Evolutionary conservation across 2,329 filamentous ascomycete species (phyloP), one percentile per base, ranked within the genome.

Genomic region (Hawksworthiomyces lignivorus): DNA sequence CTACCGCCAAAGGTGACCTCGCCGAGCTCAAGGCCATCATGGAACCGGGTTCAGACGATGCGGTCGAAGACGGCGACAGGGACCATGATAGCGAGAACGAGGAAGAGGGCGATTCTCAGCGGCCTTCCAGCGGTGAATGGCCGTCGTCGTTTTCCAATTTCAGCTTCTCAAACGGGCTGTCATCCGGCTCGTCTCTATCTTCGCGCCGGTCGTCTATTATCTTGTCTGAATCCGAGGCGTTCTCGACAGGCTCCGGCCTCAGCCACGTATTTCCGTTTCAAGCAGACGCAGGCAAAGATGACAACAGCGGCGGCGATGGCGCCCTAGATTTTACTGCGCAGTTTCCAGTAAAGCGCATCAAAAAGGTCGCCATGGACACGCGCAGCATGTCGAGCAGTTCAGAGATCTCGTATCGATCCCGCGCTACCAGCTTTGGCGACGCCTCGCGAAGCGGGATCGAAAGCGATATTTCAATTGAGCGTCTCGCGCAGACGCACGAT

Each of bases 231-330:
- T 66, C 68, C 1, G 74, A 77, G 39, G 59, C 65, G 10, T 77
- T 73, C 47, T 79, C 74, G 2, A 62, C 64, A 41, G 75, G 75
- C 2, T 72, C 73, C 2, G 74, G 71, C 4, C 65, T 97, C 4
- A 75, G 82, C 39, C 90, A 97, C 56, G 88, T 97, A 2, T 96
- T 96, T 52, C 90, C 89, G 0, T 97, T 95, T 48, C 85, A 94
- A 57, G 41, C 30, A 0, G 38, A 36, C 8, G 39, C 11, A 21
- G 28, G 21, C 22, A 15, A 27, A 12, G 27, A 17, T 17, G 36
- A 15, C 11, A 28, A 36, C 24, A 21, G 15, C 39, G 24, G 11
- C 46, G 60, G 64, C 32, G 70, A 55, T 24, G 56, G 59, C 3
- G 60, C 65, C 3, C 49, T 56, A 2, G 47, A 47, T 34, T 51